Percentiles rank a stretch among this genome's conserved stretches.
Conservation (phyloP, 139 green algal genomes). For the Coelastrella sp. region DNA sequence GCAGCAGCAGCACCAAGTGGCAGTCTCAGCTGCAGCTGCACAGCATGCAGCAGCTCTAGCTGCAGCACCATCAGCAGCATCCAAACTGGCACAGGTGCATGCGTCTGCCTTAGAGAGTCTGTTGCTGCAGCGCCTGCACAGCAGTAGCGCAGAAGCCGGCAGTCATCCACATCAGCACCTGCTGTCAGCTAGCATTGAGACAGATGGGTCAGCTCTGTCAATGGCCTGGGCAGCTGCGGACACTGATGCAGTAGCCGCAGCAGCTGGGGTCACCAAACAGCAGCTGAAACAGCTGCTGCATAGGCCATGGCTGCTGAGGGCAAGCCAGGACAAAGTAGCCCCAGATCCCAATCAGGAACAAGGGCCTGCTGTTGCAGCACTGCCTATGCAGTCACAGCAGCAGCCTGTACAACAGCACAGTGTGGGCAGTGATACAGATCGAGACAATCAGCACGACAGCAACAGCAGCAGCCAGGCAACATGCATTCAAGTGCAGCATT, state of each 20-base stretch:
- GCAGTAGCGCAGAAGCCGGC: background rate
- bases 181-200: constrained; percentile 20
- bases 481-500: too few species aligned
- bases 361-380: background rate
- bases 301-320: background rate
- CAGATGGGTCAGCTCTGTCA: constrained; percentile 16
- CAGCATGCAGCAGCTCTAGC: background rate
- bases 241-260: constrained; percentile 5
- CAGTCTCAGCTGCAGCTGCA: background rate
- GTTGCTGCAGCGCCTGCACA: constrained; percentile 14
- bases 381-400: background rate
- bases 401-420: background rate
- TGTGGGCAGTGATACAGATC: background rate
- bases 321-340: background rate
- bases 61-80: constrained; percentile 21
- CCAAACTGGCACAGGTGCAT: constrained; percentile 1
- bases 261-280: constrained; percentile 7
- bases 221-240: background rate
- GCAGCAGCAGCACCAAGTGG: constrained; percentile 22
- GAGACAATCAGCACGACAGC: background rate
- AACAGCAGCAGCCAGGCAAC: too few species aligned
- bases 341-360: background rate
- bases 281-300: constrained; percentile 35
- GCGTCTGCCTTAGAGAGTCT: background rate
- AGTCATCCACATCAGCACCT: constrained; percentile 19